phyloP scores from a whole-genome alignment of 2,329 filamentous ascomycete genomes.

The Ophiosphaerella korrae region DNA sequence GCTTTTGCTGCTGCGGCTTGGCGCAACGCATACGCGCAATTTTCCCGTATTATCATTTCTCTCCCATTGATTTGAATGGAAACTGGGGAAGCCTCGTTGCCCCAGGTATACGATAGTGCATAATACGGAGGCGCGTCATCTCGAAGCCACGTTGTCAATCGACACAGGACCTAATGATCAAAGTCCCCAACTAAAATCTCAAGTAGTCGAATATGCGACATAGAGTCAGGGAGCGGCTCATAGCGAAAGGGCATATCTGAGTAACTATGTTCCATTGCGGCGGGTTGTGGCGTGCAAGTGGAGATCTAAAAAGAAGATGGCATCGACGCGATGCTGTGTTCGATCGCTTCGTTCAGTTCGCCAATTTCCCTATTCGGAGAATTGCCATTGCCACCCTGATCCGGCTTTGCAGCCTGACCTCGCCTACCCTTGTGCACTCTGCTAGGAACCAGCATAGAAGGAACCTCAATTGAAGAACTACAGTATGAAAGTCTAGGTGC shows the following conservation, averaged over 20 bases:
- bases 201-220: slow-evolving; percentile 1
- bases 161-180: neutral
- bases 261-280: too few species aligned
- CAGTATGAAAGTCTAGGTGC: too few species aligned
- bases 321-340: too few species aligned
- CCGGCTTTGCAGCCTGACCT: too few species aligned
- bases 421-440: too few species aligned
- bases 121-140: slow-evolving; percentile 30
- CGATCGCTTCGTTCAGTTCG: too few species aligned
- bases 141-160: neutral
- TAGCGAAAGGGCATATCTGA: neutral
- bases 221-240: slow-evolving; percentile 1
- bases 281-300: too few species aligned
- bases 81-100: slow-evolving; percentile 2
- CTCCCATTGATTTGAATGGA: neutral
- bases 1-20: neutral
- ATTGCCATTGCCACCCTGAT: too few species aligned
- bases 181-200: neutral
- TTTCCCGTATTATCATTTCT: neutral
- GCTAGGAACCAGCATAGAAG: too few species aligned
- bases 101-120: slow-evolving; percentile 38
- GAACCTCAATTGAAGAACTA: too few species aligned
- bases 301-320: too few species aligned
- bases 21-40: slow-evolving; percentile 3
- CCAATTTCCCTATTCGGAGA: too few species aligned